Conservation (phyloP, 176 grass and related monocot species). For the Phoenix roebelenii region DNA sequence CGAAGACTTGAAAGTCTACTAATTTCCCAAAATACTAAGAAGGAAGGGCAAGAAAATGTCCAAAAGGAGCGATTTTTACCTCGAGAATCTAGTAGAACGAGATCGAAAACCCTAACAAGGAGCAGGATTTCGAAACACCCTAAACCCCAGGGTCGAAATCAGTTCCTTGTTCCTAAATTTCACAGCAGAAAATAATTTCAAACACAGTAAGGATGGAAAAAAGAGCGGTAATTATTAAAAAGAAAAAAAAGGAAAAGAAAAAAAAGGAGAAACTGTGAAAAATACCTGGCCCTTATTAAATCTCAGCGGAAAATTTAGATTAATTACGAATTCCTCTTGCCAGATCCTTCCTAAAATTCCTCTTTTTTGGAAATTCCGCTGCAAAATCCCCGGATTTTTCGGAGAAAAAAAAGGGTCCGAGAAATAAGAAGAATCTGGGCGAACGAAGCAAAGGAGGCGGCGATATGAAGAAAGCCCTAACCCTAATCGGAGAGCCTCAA, state of each 20-base stretch:
- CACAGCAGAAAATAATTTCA: slow-evolving; percentile 30
- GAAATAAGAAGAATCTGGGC: slow-evolving; percentile 16
- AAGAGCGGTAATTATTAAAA: neutral
- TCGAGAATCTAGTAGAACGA: slow-evolving; percentile 21
- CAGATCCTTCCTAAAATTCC: slow-evolving; percentile 7
- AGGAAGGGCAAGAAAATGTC: no score
- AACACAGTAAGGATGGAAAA: slow-evolving; percentile 15
- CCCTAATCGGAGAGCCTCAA: no score
- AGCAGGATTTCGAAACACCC: slow-evolving; percentile 25
- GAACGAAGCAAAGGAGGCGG: slow-evolving; percentile 23
- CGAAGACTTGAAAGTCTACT: neutral
- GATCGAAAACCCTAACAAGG: slow-evolving; percentile 10
- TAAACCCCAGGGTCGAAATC: slow-evolving; percentile 32
- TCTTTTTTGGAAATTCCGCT: slow-evolving; percentile 12
- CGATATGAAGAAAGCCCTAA: no score
- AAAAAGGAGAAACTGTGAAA: slow-evolving; percentile 6
- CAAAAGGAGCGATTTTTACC: neutral
- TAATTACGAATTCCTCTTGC: slow-evolving; percentile 9
- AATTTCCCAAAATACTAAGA: no score
- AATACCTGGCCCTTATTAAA: slow-evolving; percentile 9
- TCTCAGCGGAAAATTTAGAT: slow-evolving; percentile 4
- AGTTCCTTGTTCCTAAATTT: slow-evolving; percentile 9
- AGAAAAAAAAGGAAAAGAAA: neutral
- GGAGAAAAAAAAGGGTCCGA: slow-evolving; percentile 17
- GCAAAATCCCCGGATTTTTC: slow-evolving; percentile 13